Conservation (phyloP, 2,329 filamentous ascomycete species). For the Bisporella sp. region DNA sequence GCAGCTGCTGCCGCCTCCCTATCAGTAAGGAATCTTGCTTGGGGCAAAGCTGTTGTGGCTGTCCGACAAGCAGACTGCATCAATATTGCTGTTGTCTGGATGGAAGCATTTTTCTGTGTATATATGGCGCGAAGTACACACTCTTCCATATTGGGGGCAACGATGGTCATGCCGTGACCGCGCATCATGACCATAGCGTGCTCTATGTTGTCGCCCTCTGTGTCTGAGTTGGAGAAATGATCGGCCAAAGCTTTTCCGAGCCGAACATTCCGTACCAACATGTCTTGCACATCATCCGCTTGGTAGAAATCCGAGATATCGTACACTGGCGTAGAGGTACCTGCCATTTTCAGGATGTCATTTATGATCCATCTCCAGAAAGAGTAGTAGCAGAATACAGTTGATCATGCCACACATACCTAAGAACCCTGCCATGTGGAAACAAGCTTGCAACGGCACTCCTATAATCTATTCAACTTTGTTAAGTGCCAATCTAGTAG, state of each 20-base stretch:
- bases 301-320: constrained; percentile 23
- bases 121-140: constrained; percentile 36
- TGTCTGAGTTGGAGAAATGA: constrained; percentile 17
- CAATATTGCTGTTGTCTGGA: constrained; percentile 32
- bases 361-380: too few species aligned
- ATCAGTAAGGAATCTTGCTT: constrained; percentile 10
- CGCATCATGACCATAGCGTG: constrained; percentile 36
- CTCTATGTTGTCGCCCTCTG: constrained; percentile 7
- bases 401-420: constrained; percentile 12
- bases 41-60: background rate
- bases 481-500: too few species aligned
- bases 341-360: too few species aligned
- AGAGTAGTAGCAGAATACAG: too few species aligned
- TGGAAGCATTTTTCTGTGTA: constrained; percentile 33
- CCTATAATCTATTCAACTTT: constrained; percentile 9
- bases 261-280: constrained; percentile 29
- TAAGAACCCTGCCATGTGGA: constrained; percentile 37
- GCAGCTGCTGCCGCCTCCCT: constrained; percentile 12
- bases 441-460: constrained; percentile 32
- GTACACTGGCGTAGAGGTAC: background rate
- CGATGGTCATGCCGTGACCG: constrained; percentile 35
- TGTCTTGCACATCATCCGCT: constrained; percentile 23
- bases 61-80: constrained; percentile 3
- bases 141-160: constrained; percentile 29
- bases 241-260: constrained; percentile 29